A percentile compares a stretch with the other conserved stretches of the same genome.
Evolutionary conservation across 1,139 yeast genomes (phyloP).

Genomic region (Saccharomyces hybrid): DNA sequence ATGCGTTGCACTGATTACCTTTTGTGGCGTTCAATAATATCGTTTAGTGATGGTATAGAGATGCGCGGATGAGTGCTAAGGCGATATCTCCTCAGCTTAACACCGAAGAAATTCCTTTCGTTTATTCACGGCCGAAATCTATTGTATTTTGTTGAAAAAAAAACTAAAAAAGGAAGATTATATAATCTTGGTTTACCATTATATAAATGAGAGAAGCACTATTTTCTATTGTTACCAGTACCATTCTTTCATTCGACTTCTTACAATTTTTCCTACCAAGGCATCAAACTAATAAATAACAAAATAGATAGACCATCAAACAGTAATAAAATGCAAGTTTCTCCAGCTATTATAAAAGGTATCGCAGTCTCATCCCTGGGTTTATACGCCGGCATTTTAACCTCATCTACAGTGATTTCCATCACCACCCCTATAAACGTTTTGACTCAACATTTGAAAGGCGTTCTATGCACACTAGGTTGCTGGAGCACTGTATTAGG

Average conservation of each 20-base stretch:
- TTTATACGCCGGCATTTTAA: slow-evolving; percentile 88
- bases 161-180: not conserved
- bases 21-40: not conserved
- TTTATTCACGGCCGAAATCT: not conserved
- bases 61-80: not conserved
- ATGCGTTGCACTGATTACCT: not conserved
- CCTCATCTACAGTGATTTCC: slow-evolving; percentile 61
- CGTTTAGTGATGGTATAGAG: not conserved
- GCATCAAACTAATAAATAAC: not conserved
- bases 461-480: slow-evolving; percentile 22
- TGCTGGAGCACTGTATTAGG: slow-evolving; percentile 23
- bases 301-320: not conserved
- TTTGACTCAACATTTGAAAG: slow-evolving; percentile 20
- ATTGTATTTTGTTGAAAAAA: not conserved
- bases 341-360: slow-evolving; percentile 27
- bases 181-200: not conserved
- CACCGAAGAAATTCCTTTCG: not conserved
- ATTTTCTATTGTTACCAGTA: not conserved
- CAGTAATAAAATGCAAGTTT: not conserved
- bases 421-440: slow-evolving; percentile 23
- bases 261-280: not conserved
- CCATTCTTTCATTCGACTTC: not conserved
- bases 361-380: slow-evolving; percentile 86
- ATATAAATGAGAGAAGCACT: not conserved
- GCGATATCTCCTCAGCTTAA: not conserved